These are phyloP conservation scores for Huntiella moniliformis DNA, from an alignment of 2,329 filamentous ascomycete genomes.

Conservation along the genomic window DNA sequence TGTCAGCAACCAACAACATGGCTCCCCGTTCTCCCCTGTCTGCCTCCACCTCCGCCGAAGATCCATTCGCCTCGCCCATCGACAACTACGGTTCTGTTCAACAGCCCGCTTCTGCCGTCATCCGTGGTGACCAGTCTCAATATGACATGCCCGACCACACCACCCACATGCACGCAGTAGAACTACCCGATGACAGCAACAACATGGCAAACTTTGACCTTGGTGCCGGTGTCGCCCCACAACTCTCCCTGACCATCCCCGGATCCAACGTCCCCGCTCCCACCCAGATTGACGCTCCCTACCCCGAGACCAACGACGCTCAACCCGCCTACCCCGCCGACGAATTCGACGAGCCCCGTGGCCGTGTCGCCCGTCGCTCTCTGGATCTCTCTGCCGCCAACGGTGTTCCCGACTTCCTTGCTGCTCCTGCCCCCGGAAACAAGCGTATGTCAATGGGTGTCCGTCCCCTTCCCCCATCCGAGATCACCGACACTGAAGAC, in stretches of 20 bases:
- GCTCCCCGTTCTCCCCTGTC: conserved; percentile 2
- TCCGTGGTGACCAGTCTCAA: conserved; percentile 16
- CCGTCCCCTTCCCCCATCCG: conserved; percentile 73
- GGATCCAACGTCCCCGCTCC: conserved; percentile 17
- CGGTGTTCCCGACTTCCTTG: conserved; percentile 23
- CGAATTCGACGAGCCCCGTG: conserved; percentile 18
- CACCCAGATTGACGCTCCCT: conserved; percentile 13
- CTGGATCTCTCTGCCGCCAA: conserved; percentile 14
- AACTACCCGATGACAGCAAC: conserved; percentile 4
- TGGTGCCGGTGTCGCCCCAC: neutral
- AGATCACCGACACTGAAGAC: conserved; percentile 63
- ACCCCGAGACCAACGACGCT: conserved; percentile 13
- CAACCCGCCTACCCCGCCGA: conserved; percentile 8
- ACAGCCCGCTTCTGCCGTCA: conserved; percentile 19
- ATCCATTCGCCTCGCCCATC: conserved; percentile 11
- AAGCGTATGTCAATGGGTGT: conserved; percentile 51
- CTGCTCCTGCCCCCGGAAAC: conserved; percentile 34
- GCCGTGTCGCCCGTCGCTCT: conserved; percentile 18
- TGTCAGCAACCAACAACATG: neutral
- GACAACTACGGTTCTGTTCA: conserved; percentile 15
- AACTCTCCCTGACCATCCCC: conserved; percentile 7
- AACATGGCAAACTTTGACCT: conserved; percentile 1
- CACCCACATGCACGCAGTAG: conserved; percentile 1
- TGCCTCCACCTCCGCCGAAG: conserved; percentile 1
- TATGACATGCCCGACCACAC: conserved; percentile 11